phyloP scores from a whole-genome alignment of 768 basidiomycete genomes.

The Coprinopsis marcescibilis region DNA sequence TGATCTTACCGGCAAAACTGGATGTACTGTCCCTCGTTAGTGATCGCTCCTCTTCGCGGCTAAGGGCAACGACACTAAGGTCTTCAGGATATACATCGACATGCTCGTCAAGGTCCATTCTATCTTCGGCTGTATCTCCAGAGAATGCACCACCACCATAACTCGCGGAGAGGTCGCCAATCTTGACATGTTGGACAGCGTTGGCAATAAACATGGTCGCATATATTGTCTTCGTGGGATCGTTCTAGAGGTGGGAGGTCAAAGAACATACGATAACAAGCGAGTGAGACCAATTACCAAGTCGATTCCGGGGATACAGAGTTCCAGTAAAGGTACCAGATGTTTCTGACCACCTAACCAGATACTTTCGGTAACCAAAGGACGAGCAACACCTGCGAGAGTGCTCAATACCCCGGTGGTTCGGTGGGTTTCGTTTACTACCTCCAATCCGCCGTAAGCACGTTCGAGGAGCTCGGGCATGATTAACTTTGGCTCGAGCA shows the following conservation, averaged over 20 bases:
- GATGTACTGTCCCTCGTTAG: slow-evolving; percentile 75
- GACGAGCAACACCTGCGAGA: slow-evolving; percentile 69
- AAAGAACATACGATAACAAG: slow-evolving; percentile 1
- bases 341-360: slow-evolving; percentile 90
- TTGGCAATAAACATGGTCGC: slow-evolving; percentile 75
- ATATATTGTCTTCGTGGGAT: slow-evolving; percentile 74
- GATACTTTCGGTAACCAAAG: slow-evolving; percentile 67
- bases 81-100: slow-evolving; percentile 47
- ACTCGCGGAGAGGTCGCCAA: slow-evolving; percentile 68
- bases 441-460: slow-evolving; percentile 87
- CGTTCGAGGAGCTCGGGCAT: slow-evolving; percentile 91
- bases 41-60: slow-evolving; percentile 62
- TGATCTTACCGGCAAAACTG: slow-evolving; percentile 59
- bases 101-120: slow-evolving; percentile 47
- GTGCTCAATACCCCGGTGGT: slow-evolving; percentile 89
- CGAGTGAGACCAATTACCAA: slow-evolving; percentile 40
- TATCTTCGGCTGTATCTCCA: slow-evolving; percentile 45
- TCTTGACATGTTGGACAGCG: slow-evolving; percentile 67
- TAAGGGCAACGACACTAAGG: slow-evolving; percentile 36
- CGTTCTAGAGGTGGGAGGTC: slow-evolving; percentile 45
- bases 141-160: slow-evolving; percentile 51
- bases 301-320: slow-evolving; percentile 90
- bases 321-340: slow-evolving; percentile 78
- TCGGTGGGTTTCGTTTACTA: slow-evolving; percentile 90
- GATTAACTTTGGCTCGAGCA: slow-evolving; percentile 76